Base-by-base conservation (phyloP, 768 basidiomycete species). In the Sarcodon aspratus region DNA sequence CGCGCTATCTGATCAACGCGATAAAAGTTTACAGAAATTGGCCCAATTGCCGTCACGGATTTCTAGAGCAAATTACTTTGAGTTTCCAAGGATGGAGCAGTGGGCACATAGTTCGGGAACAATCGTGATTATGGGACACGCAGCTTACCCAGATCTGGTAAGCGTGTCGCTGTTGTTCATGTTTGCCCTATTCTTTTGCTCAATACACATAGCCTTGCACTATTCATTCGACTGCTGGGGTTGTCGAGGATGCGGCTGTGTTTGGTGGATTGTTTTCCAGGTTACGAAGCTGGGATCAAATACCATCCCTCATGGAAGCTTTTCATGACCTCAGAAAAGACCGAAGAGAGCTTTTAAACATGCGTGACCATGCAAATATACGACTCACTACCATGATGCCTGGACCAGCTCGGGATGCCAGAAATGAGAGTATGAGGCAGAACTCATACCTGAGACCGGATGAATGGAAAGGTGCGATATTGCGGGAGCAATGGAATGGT, bases 161-260 rank as follows among this genome's bases (percentile, higher is more conserved):
- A 49, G 71, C 64, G 6, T 18, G n/a, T n/a, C n/a, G n/a, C n/a
- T n/a, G n/a, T n/a, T n/a, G n/a, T n/a, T n/a, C n/a, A n/a, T n/a
- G n/a, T n/a, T 27, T 44, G 12, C 3, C 12, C 34, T 31, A 13
- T 18, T 32, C 42, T 8, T 33, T 53, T 8, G 52, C 45, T 13
- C 21, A 7, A n/a, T n/a, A n/a, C n/a, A n/a, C n/a, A n/a, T n/a
- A 81, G 80, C 78, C 78, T n/a, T 70, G 72, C 33, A 73, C 72
- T 1, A 68, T 71, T 32, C 74, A 81, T 57, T 68, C 69, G 21
- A 67, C 73, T 1, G 71, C 71, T 9, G 66, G 81, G 48, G 69
- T 68, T 4, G 64, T 82, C 17, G 82, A 85, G 62, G 82, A 83
- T 53, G 78, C 79, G 0, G 76, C 78, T 48, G 73, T 75, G 5